Evolutionary conservation across 768 basidiomycete species (phyloP).

Genomic region (Suillus fuscotomentosus): DNA sequence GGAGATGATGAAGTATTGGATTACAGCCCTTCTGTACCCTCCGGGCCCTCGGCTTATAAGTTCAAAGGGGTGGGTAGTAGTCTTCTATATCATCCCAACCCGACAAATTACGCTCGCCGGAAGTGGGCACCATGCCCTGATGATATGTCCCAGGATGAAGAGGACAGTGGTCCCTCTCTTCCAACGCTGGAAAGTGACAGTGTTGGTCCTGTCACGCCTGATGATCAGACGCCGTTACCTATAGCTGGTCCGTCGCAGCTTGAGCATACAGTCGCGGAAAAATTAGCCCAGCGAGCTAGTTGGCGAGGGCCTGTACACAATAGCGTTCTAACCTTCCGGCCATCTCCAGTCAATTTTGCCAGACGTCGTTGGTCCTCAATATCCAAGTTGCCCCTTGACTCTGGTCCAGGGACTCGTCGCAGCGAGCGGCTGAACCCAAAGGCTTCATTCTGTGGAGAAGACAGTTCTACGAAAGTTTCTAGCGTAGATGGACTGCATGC

Average conservation of each 20-base stretch:
- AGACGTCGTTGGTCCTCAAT: conserved; percentile 57
- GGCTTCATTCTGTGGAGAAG: conserved; percentile 26
- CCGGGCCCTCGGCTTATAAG: conserved; percentile 22
- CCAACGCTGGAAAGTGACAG: conserved; percentile 46
- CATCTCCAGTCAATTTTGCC: conserved; percentile 63
- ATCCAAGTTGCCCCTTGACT: conserved; percentile 33
- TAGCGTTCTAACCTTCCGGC: conserved; percentile 52
- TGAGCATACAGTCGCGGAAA: conserved; percentile 2
- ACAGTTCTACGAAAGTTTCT: conserved; percentile 18
- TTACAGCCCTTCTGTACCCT: conserved; percentile 23
- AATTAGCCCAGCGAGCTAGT: conserved; percentile 1
- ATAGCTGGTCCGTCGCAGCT: conserved; percentile 33
- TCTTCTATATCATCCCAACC: conserved; percentile 59
- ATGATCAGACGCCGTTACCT: conserved; percentile 46
- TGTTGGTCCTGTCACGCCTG: conserved; percentile 54
- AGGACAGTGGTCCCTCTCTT: conserved; percentile 30
- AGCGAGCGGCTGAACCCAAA: conserved; percentile 35
- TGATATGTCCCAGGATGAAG: conserved; percentile 34
- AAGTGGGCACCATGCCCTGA: conserved; percentile 47
- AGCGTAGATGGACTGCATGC: background rate
- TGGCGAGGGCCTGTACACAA: conserved; percentile 18
- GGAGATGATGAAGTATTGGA: conserved; percentile 26
- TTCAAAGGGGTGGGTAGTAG: conserved; percentile 40
- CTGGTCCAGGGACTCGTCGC: conserved; percentile 32
- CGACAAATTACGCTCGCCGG: conserved; percentile 55